Conservation (phyloP, 2,329 filamentous ascomycete species). For the Whalleya microplaca region DNA sequence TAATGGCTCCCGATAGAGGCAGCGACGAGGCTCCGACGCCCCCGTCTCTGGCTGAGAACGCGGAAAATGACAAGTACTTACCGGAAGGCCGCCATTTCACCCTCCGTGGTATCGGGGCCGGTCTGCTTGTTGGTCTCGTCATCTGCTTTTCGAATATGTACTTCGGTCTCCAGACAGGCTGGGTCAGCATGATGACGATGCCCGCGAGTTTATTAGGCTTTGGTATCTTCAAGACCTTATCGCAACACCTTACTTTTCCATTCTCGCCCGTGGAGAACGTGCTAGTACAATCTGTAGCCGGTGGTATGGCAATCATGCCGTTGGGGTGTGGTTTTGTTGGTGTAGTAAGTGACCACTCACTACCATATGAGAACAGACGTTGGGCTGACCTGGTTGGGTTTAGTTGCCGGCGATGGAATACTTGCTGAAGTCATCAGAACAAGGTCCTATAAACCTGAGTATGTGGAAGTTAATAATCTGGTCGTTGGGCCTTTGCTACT, state of each 20-base stretch:
- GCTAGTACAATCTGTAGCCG: slow-evolving; percentile 92
- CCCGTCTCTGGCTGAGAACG: slow-evolving; percentile 12
- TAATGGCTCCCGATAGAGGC: slow-evolving; percentile 37
- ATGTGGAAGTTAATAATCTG: slow-evolving; percentile 83
- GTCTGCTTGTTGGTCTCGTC: slow-evolving; percentile 81
- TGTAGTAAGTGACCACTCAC: slow-evolving; percentile 55
- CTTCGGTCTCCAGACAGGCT: slow-evolving; percentile 88
- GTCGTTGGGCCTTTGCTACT: slow-evolving; percentile 92
- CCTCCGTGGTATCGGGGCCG: slow-evolving; percentile 75
- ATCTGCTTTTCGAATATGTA: slow-evolving; percentile 99
- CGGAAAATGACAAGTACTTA: slow-evolving; percentile 30
- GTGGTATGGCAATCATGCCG: slow-evolving; percentile 95
- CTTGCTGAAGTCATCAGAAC: slow-evolving; percentile 75
- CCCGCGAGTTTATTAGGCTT: slow-evolving; percentile 93
- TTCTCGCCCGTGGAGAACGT: slow-evolving; percentile 98
- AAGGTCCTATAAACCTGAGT: slow-evolving; percentile 73
- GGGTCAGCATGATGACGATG: slow-evolving; percentile 89
- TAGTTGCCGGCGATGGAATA: slow-evolving; percentile 88
- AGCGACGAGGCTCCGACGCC: slow-evolving; percentile 11
- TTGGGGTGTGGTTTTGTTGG: slow-evolving; percentile 94
- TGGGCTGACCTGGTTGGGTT: slow-evolving; percentile 1
- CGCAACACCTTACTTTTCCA: slow-evolving; percentile 72
- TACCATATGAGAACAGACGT: neutral
- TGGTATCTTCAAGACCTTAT: slow-evolving; percentile 83
- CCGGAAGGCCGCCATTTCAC: slow-evolving; percentile 75